A percentile compares a stretch with the other conserved stretches of the same genome.
Conservation (phyloP, 129 eudicot genomes). For the Helichrysum umbraculigerum region DNA sequence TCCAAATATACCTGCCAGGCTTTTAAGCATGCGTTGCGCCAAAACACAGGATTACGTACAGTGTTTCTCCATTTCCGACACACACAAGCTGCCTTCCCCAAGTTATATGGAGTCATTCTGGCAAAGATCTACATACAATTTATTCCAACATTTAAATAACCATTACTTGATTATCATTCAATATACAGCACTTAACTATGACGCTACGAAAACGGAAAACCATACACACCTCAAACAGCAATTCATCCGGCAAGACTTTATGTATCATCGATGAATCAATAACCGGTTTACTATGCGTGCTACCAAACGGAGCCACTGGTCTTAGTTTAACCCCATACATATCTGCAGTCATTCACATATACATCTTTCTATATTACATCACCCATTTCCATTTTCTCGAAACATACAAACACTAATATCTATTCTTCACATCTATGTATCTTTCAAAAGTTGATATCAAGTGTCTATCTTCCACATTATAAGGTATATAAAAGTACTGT, state of each 20-base stretch:
- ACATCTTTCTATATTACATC: background rate
- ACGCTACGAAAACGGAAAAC: background rate
- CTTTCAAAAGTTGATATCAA: background rate
- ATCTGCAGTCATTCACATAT: slow-evolving; percentile 47
- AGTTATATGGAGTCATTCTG: slow-evolving; percentile 77
- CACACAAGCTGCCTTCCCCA: slow-evolving; percentile 94
- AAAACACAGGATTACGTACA: slow-evolving; percentile 82
- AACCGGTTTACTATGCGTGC: slow-evolving; percentile 54
- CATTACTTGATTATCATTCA: background rate
- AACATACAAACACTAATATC: too few species aligned
- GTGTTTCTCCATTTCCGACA: slow-evolving; percentile 97
- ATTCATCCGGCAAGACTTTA: slow-evolving; percentile 81
- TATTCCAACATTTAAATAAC: background rate
- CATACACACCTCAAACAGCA: slow-evolving; percentile 75
- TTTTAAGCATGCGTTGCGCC: slow-evolving; percentile 94
- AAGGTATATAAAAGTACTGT: background rate
- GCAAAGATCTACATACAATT: slow-evolving; percentile 62
- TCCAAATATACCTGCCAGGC: slow-evolving; percentile 79
- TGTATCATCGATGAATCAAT: slow-evolving; percentile 77
- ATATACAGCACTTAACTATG: background rate
- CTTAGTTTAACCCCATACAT: slow-evolving; percentile 84
- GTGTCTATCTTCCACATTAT: background rate
- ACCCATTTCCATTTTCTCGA: background rate
- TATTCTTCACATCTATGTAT: background rate
- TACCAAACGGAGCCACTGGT: slow-evolving; percentile 86